Evolutionary conservation across 2,329 filamentous ascomycete genomes (phyloP).

Genomic region (Teratosphaeria pseudoeucalypti): DNA sequence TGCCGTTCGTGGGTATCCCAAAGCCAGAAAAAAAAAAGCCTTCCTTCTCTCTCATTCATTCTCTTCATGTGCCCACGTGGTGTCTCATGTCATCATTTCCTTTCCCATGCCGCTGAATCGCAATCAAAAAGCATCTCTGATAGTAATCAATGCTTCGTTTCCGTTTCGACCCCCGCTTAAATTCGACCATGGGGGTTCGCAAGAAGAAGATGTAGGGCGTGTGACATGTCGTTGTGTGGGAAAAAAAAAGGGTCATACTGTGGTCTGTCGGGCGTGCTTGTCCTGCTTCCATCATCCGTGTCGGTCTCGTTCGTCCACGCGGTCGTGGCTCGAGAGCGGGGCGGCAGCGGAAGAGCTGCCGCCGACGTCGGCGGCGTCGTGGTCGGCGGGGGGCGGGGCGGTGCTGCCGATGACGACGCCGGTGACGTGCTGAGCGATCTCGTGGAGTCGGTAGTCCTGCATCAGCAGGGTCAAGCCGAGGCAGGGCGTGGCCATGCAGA

Average conservation of each 20-base stretch:
- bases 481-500: slow-evolving; percentile 46
- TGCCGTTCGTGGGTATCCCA: not conserved
- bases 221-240: not conserved
- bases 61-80: no score
- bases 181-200: not conserved
- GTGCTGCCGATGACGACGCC: slow-evolving; percentile 32
- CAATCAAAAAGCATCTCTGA: slow-evolving; percentile 7
- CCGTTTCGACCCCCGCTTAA: not conserved
- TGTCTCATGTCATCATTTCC: not conserved
- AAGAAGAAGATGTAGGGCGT: not conserved
- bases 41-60: not conserved
- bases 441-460: slow-evolving; percentile 48
- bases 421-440: slow-evolving; percentile 34
- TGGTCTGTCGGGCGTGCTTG: not conserved
- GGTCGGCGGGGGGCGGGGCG: not conserved
- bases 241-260: not conserved
- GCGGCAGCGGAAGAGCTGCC: not conserved
- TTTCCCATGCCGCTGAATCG: slow-evolving; percentile 4
- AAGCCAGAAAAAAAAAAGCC: not conserved
- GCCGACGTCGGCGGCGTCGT: not conserved
- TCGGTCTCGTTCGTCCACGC: not conserved
- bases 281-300: not conserved
- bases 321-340: not conserved
- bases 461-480: slow-evolving; percentile 47
- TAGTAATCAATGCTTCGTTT: slow-evolving; percentile 1